Conservation (phyloP, 805 yeast genomes). For the Kluyveromyces aestuarii region DNA sequence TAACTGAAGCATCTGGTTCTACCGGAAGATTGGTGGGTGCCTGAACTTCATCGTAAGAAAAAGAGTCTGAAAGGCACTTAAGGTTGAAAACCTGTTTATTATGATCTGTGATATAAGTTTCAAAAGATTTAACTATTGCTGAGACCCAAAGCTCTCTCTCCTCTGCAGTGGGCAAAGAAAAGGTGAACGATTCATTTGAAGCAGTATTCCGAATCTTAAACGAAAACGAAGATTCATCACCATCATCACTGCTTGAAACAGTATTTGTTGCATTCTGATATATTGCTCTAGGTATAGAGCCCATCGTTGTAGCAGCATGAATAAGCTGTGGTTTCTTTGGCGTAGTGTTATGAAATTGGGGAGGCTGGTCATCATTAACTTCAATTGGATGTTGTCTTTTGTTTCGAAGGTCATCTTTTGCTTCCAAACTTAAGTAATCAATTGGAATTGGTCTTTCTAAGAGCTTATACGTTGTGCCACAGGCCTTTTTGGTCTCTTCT, state of each 20-base stretch:
- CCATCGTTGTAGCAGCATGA: conserved; percentile 15
- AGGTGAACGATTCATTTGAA: conserved; percentile 44
- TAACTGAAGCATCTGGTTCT: conserved; percentile 43
- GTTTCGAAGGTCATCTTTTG: conserved; percentile 24
- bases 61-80: conserved; percentile 46
- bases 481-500: conserved; percentile 39
- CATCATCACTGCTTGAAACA: conserved; percentile 1
- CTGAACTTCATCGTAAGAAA: conserved; percentile 53
- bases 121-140: conserved; percentile 39
- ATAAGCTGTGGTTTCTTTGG: conserved; percentile 16
- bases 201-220: conserved; percentile 54
- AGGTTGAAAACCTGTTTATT: conserved; percentile 47
- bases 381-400: neutral
- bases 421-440: conserved; percentile 47
- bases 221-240: conserved; percentile 9
- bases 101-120: conserved; percentile 31
- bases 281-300: conserved; percentile 2
- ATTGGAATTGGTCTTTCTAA: conserved; percentile 53
- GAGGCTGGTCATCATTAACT: neutral
- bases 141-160: conserved; percentile 55
- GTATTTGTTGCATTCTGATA: conserved; percentile 1
- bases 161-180: conserved; percentile 36
- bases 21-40: conserved; percentile 44
- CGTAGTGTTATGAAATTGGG: conserved; percentile 11
- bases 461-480: conserved; percentile 31